Evolutionary conservation across 108 stramenopile genomes (phyloP).

Genomic region (Conticribra guillardii): DNA sequence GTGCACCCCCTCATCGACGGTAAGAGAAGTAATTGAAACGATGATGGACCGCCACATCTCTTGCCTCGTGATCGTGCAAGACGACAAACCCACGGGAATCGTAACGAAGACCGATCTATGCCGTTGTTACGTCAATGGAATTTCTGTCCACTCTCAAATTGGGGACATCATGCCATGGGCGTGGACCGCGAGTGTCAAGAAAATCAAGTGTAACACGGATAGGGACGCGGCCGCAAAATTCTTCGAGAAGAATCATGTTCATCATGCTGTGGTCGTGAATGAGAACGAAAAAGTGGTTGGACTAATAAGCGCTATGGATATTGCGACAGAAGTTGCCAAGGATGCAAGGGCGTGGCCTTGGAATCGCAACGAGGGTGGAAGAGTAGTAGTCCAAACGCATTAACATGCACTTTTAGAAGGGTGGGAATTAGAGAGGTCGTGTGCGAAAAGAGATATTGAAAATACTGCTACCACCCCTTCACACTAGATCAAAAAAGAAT

Average conservation of each 20-base stretch:
- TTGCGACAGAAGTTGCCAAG: conserved; percentile 59
- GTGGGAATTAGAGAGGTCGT: no score
- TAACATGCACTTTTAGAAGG: no score
- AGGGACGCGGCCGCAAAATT: conserved; percentile 59
- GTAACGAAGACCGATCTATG: conserved; percentile 69
- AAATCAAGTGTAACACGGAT: conserved; percentile 13
- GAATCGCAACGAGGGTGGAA: conserved; percentile 53
- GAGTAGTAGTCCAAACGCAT: conserved; percentile 14
- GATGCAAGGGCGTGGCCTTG: conserved; percentile 69
- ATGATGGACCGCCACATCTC: conserved; percentile 54
- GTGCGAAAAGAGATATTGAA: no score
- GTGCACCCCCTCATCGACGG: conserved; percentile 43
- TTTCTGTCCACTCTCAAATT: conserved; percentile 38
- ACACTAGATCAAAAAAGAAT: no score
- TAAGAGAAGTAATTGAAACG: conserved; percentile 40
- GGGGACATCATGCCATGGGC: conserved; percentile 58
- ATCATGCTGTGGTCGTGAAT: conserved; percentile 64
- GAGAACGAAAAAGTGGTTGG: conserved; percentile 50
- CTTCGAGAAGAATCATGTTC: conserved; percentile 50
- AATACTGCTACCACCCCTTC: no score
- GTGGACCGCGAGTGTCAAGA: conserved; percentile 31
- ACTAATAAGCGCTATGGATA: conserved; percentile 59
- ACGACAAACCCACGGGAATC: conserved; percentile 53
- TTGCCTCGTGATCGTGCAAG: conserved; percentile 47
- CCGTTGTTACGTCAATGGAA: conserved; percentile 44